Evolutionary conservation across 108 stramenopile genomes (phyloP), one percentile per base, ranked within the genome.

Genomic region (Discostella pseudostelligera): DNA sequence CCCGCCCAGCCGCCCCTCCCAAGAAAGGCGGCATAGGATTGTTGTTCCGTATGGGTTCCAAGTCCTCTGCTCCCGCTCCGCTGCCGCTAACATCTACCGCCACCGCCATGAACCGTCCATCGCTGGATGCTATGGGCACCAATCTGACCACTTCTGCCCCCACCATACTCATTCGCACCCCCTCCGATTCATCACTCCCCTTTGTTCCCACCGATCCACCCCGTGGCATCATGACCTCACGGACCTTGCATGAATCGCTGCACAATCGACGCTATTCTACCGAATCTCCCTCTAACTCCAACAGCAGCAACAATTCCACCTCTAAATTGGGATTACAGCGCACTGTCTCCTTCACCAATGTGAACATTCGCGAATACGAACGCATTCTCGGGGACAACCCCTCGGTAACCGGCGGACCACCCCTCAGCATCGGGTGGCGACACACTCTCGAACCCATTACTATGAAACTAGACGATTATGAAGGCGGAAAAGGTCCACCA

Each of bases 351-450:
- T 94, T 90, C 63, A 59, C 35, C 22, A 13, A 59, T 14, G 82
- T 94, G 29, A 57, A 74, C 48, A 74, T 94, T 11, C 83, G 92
- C 42, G 85, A 87, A 51, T 90, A 87, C 75, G 87, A 88, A 70
- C 80, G 87, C 13, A 51, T 80, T 14, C 76, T 90, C 1, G 87
- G 87, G 20, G 89, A 94, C 60, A 94, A 94, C 71, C 92, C 92
- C 46, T 75, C 75, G 39, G 80, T 79, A 44, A 76, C 78, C 9
- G 53, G 59, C 59, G 88, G 88, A 14, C 87, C 88, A n/a, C 72
- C 79, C 44, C 56, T 80, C 40, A 51, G 47, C 49, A 62, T 80
- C 14, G 79, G 79, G 36, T 80, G 79, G 79, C 54, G 66, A 24
- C 63, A 70, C 62, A 45, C 56, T 28, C 60, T 65, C 13, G n/a